phyloP scores from a whole-genome alignment of 345 rosid genomes.

The Hypericum androsaemum region DNA sequence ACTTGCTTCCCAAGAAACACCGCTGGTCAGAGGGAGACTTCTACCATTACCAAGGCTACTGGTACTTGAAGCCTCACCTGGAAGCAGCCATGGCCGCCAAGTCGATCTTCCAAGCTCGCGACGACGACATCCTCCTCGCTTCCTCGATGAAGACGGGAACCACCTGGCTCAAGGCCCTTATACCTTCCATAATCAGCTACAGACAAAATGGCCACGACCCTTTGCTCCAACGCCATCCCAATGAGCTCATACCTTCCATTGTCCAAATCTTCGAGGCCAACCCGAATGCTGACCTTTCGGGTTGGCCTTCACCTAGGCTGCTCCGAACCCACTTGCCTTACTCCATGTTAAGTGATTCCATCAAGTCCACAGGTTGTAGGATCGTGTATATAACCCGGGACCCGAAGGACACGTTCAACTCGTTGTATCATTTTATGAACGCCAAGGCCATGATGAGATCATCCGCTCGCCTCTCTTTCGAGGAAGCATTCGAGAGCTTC shows the following conservation, averaged over 20 bases:
- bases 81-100: slow-evolving; percentile 4
- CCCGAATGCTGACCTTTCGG: slow-evolving; percentile 9
- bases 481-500: slow-evolving; percentile 22
- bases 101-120: slow-evolving; percentile 12
- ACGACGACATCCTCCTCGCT: slow-evolving; percentile 22
- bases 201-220: not conserved
- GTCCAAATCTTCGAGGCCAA: slow-evolving; percentile 12
- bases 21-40: no score
- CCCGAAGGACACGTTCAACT: slow-evolving; percentile 26
- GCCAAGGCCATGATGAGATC: not conserved
- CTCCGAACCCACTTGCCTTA: slow-evolving; percentile 29
- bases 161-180: slow-evolving; percentile 33
- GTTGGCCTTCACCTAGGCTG: slow-evolving; percentile 13
- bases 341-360: slow-evolving; percentile 17
- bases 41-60: no score
- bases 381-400: slow-evolving; percentile 25
- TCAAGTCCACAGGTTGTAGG: slow-evolving; percentile 18
- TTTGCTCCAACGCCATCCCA: not conserved
- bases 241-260: not conserved
- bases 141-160: slow-evolving; percentile 33
- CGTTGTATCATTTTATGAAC: slow-evolving; percentile 27
- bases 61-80: no score
- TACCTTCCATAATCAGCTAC: slow-evolving; percentile 14
- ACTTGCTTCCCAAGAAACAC: no score
- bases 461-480: slow-evolving; percentile 8